A percentile compares a stretch with the other conserved stretches of the same genome.
Conservation (phyloP, 495 filamentous ascomycete species). For the Ramalina intermedia region DNA sequence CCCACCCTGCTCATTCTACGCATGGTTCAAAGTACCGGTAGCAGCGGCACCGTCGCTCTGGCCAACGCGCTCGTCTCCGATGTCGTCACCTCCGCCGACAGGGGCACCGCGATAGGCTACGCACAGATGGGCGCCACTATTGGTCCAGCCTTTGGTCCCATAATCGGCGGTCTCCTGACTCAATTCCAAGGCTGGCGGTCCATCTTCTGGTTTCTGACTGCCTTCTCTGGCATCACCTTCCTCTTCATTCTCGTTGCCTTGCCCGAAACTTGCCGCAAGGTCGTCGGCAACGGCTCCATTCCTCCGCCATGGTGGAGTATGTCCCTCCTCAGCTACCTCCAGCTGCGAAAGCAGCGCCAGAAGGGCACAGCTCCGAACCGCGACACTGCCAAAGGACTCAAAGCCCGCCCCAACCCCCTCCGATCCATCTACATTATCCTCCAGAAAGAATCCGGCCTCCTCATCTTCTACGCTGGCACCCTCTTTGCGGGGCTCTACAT, state of each 20-base stretch:
- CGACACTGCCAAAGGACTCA: slow-evolving; percentile 8
- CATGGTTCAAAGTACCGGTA: slow-evolving; percentile 33
- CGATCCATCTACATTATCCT: slow-evolving; percentile 21
- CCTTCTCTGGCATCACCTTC: slow-evolving; percentile 30
- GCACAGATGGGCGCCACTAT: slow-evolving; percentile 13
- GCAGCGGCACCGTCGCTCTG: slow-evolving; percentile 29
- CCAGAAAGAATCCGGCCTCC: slow-evolving; percentile 29
- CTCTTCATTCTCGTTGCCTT: slow-evolving; percentile 18
- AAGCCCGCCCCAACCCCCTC: slow-evolving; percentile 18
- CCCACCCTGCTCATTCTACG: slow-evolving; percentile 34
- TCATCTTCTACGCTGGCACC: slow-evolving; percentile 29
- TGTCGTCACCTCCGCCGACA: slow-evolving; percentile 26
- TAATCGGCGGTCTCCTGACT: slow-evolving; percentile 49
- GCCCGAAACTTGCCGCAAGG: slow-evolving; percentile 30
- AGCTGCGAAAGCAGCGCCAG: slow-evolving; percentile 4
- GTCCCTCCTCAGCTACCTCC: slow-evolving; percentile 13
- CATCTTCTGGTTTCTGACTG: slow-evolving; percentile 63
- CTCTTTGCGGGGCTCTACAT: slow-evolving; percentile 22
- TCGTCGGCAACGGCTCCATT: slow-evolving; percentile 35
- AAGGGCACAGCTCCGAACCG: background rate
- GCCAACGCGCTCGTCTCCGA: slow-evolving; percentile 29
- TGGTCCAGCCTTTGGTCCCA: slow-evolving; percentile 43
- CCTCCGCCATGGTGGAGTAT: slow-evolving; percentile 25
- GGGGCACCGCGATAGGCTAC: slow-evolving; percentile 30
- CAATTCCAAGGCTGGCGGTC: slow-evolving; percentile 53